Evolutionary conservation across 2,329 filamentous ascomycete genomes (phyloP).

Genomic region (Aspergillus floridensis): DNA sequence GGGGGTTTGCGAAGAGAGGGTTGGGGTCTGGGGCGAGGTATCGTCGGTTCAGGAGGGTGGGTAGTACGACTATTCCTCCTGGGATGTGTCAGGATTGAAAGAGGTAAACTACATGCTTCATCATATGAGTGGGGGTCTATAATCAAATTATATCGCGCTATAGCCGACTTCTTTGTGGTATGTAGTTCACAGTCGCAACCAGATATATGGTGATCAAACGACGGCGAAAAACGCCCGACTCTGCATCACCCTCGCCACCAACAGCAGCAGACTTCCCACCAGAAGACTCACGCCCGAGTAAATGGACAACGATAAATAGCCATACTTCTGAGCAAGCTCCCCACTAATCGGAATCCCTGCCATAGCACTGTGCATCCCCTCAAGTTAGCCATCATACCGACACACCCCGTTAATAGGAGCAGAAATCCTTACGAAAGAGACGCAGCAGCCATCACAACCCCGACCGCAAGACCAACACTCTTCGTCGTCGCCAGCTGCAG

Average conservation of each 20-base stretch:
- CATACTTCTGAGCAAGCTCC: constrained; percentile 36
- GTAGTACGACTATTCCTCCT: neutral
- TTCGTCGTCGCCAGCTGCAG: constrained; percentile 41
- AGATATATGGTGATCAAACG: neutral
- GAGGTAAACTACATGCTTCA: neutral
- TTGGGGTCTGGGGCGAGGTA: constrained; percentile 10
- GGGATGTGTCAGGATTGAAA: neutral
- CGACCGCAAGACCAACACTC: constrained; percentile 45
- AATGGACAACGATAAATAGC: constrained; percentile 43
- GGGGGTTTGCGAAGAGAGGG: constrained; percentile 16
- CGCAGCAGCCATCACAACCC: constrained; percentile 41
- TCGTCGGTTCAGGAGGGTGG: neutral
- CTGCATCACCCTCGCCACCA: constrained; percentile 22
- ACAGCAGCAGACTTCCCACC: constrained; percentile 28
- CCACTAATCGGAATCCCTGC: constrained; percentile 46
- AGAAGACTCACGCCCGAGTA: constrained; percentile 37
- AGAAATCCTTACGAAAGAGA: constrained; percentile 42
- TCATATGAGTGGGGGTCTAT: no score
- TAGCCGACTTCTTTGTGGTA: neutral
- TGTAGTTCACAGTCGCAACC: no score
- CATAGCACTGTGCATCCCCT: constrained; percentile 32
- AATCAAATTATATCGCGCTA: neutral
- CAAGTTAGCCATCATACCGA: no score
- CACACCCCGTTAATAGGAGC: neutral
- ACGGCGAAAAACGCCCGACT: constrained; percentile 14